Evolutionary conservation across 177 flowering plant genomes (phyloP).

Genomic region (Vitis hybrid): DNA sequence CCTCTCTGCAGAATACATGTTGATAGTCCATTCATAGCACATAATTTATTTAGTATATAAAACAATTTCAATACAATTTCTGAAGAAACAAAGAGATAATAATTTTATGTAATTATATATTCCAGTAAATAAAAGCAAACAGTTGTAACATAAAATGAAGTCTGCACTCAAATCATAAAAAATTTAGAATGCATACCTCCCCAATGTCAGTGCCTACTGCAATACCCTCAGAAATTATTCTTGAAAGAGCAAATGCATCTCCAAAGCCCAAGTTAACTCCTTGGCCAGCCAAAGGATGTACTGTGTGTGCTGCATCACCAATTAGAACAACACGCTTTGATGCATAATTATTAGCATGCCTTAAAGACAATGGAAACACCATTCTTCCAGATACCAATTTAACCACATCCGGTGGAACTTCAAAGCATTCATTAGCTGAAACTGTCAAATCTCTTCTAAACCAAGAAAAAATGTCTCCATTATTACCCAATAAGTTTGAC

Average conservation of each 20-base stretch:
- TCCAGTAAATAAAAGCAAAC: too few relatives aligned
- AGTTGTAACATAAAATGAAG: too few relatives aligned
- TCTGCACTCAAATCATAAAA: too few relatives aligned
- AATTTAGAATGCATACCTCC: slow-evolving; percentile 49
- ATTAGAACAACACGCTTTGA: slow-evolving; percentile 71
- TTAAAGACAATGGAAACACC: slow-evolving; percentile 87
- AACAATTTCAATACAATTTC: too few relatives aligned
- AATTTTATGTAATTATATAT: too few relatives aligned
- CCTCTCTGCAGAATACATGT: too few relatives aligned
- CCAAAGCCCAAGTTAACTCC: slow-evolving; percentile 97
- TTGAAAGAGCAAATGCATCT: slow-evolving; percentile 77
- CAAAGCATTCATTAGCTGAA: slow-evolving; percentile 61
- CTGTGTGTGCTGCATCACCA: slow-evolving; percentile 98
- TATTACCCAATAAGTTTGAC: slow-evolving; percentile 32
- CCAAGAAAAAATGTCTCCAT: slow-evolving; percentile 48
- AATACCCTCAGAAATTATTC: slow-evolving; percentile 74
- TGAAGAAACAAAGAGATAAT: too few relatives aligned
- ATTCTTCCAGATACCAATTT: slow-evolving; percentile 76
- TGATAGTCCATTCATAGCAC: too few relatives aligned
- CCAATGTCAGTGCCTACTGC: slow-evolving; percentile 84
- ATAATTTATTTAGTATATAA: too few relatives aligned
- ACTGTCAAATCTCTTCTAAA: slow-evolving; percentile 25
- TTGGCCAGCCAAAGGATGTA: slow-evolving; percentile 99
- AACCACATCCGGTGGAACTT: slow-evolving; percentile 78
- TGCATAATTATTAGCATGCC: slow-evolving; percentile 73